Conservation (phyloP, 2,329 filamentous ascomycete genomes). For the Cryphonectria carpinicola region DNA sequence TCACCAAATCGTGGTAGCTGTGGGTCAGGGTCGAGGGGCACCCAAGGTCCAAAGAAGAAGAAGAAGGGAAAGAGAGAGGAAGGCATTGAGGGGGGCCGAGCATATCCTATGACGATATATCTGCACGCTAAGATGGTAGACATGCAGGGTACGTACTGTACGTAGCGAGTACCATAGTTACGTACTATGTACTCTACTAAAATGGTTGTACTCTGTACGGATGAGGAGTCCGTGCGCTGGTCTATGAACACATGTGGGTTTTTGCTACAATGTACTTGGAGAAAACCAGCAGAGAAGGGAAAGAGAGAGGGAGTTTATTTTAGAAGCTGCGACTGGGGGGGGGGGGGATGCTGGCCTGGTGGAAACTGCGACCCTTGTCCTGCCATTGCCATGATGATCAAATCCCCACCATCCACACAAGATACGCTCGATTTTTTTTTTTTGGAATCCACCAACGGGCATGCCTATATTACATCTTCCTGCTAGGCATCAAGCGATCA, state of each 20-base stretch:
- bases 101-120: background rate
- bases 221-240: background rate
- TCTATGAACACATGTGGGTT: background rate
- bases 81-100: background rate
- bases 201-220: background rate
- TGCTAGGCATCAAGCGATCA: conserved; percentile 9
- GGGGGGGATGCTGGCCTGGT: background rate
- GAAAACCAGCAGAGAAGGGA: background rate
- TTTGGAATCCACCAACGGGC: conserved; percentile 25
- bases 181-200: background rate
- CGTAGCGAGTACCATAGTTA: background rate
- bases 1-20: background rate
- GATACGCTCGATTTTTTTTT: background rate
- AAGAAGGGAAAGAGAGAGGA: background rate
- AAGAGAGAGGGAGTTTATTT: conserved; percentile 3
- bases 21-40: background rate
- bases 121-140: background rate
- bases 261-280: background rate
- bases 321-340: background rate
- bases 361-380: background rate
- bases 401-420: background rate
- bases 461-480: conserved; percentile 26
- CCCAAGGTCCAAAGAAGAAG: background rate
- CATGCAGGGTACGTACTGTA: background rate
- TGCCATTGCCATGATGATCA: conserved; percentile 11